phyloP scores from a whole-genome alignment of 257 asterid species.

The Solanum tacnaense region DNA sequence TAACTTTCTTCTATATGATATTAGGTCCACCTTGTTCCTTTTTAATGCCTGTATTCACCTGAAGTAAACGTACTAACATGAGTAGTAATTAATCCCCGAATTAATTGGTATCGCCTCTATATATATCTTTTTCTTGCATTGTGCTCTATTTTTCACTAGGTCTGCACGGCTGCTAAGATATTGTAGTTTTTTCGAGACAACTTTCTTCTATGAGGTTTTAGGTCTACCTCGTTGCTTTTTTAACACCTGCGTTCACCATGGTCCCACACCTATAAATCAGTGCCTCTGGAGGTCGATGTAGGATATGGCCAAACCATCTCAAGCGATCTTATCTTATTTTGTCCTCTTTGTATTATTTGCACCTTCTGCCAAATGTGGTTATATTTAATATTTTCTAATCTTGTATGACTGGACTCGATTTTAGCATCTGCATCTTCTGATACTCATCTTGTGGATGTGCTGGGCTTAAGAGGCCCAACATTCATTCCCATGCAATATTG shows the following conservation, averaged over 20 bases:
- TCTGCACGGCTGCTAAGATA: neutral
- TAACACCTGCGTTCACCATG: neutral
- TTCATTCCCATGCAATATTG: neutral
- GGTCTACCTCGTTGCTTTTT: neutral
- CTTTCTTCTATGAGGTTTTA: neutral
- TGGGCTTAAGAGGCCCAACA: neutral
- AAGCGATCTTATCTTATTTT: neutral
- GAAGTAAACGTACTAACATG: neutral
- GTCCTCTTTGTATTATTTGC: neutral
- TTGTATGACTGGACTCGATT: neutral
- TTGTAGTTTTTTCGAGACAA: neutral
- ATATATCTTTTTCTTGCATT: neutral
- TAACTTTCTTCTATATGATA: neutral
- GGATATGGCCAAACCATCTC: neutral
- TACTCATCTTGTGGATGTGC: neutral
- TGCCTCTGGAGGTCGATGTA: neutral
- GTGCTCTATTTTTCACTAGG: neutral
- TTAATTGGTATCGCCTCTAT: neutral
- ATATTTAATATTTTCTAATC: neutral
- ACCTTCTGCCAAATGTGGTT: neutral
- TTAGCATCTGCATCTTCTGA: neutral
- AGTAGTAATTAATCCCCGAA: neutral
- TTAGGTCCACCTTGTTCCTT: neutral
- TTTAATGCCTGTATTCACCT: neutral
- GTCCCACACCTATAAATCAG: neutral